Conservation (phyloP, 768 basidiomycete species). For the Suillus lakei region DNA sequence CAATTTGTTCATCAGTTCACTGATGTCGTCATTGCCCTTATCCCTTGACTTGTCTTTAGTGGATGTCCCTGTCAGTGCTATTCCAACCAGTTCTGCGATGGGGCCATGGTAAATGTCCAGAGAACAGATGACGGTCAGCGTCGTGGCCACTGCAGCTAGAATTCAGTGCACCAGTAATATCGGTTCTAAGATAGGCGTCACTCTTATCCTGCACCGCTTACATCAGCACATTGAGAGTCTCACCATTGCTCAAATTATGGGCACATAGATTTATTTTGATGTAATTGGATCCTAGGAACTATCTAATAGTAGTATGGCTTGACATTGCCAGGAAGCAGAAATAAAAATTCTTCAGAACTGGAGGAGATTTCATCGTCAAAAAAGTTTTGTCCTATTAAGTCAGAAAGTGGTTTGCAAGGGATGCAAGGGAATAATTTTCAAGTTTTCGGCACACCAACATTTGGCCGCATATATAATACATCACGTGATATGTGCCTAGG, state of each 20-base stretch:
- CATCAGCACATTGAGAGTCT: no score
- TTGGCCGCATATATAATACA: neutral
- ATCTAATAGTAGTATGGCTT: neutral
- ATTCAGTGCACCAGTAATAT: no score
- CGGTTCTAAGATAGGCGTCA: no score
- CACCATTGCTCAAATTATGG: constrained; percentile 29
- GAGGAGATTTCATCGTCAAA: neutral
- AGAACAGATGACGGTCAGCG: no score
- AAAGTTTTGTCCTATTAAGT: neutral
- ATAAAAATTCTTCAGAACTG: neutral
- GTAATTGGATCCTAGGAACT: neutral
- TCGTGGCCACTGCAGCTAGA: no score
- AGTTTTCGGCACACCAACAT: neutral
- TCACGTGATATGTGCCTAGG: neutral
- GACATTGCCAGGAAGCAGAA: neutral
- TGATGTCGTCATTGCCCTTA: no score
- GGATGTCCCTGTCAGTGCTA: no score
- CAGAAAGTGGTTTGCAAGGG: neutral
- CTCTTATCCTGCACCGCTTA: no score
- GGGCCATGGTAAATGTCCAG: no score
- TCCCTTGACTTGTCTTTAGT: no score
- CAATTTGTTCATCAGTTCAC: no score
- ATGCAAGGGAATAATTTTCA: neutral
- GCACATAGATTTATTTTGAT: constrained; percentile 7
- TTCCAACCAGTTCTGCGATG: no score